These are phyloP conservation scores for Coniella lustricola DNA, from an alignment of 2,329 filamentous ascomycete genomes.

Conservation along the genomic window DNA sequence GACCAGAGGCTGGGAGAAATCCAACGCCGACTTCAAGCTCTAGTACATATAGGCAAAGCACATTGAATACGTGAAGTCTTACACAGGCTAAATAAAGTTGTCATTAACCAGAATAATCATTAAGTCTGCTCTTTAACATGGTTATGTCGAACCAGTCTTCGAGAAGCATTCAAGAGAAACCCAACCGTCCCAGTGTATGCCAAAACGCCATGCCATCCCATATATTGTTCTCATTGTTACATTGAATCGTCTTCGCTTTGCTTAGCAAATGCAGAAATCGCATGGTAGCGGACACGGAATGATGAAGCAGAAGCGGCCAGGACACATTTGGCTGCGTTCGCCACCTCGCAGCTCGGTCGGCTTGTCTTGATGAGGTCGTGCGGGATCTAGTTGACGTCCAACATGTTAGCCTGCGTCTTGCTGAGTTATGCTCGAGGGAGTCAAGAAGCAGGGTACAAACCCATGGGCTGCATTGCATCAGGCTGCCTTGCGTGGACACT, in stretches of 20 bases:
- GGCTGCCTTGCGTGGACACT: constrained; percentile 8
- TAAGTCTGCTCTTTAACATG: too few species aligned
- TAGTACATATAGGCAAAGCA: constrained; percentile 26
- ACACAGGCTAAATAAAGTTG: too few species aligned
- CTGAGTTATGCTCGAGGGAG: background rate
- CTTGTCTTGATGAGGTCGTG: constrained; percentile 22
- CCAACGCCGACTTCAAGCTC: constrained; percentile 70
- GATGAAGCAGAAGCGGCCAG: constrained; percentile 33
- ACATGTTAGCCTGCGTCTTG: background rate
- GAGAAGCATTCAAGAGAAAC: background rate
- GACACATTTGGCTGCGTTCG: constrained; percentile 24
- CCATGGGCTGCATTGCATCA: constrained; percentile 8
- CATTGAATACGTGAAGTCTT: too few species aligned
- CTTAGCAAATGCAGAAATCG: constrained; percentile 30
- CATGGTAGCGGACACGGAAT: constrained; percentile 32
- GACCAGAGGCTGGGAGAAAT: constrained; percentile 60
- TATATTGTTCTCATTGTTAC: background rate
- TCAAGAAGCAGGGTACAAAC: background rate
- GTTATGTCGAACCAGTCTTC: background rate
- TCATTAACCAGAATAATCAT: too few species aligned
- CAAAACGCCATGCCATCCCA: constrained; percentile 1
- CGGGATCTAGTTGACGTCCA: constrained; percentile 18
- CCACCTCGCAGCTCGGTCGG: constrained; percentile 22
- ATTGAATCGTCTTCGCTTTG: background rate
- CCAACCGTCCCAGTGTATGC: background rate